phyloP scores from a whole-genome alignment of 805 yeast species.

The Wickerhamiella spandovensis region DNA sequence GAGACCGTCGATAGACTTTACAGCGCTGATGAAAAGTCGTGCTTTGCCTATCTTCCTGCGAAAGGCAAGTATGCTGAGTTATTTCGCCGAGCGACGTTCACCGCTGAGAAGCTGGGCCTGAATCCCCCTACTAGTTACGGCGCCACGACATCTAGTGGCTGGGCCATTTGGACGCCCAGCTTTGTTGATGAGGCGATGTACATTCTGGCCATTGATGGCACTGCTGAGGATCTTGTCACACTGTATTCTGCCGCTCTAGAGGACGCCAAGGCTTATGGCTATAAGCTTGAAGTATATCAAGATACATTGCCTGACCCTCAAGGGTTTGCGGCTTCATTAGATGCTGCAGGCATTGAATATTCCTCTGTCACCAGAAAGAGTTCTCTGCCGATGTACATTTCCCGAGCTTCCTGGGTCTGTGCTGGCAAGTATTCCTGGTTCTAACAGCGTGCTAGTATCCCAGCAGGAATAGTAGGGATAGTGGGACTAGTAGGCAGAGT shows the following conservation, averaged over 20 bases:
- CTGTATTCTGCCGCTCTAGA: slow-evolving; percentile 6
- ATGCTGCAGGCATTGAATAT: neutral
- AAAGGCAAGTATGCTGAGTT: neutral
- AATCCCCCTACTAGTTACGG: slow-evolving; percentile 6
- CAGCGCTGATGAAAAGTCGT: neutral
- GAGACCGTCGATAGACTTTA: neutral
- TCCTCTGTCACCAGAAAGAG: neutral
- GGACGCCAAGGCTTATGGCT: slow-evolving; percentile 7
- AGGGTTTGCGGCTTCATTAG: slow-evolving; percentile 6
- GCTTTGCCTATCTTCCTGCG: neutral
- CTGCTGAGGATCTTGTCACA: slow-evolving; percentile 8
- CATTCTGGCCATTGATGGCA: slow-evolving; percentile 9
- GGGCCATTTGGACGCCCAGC: slow-evolving; percentile 9
- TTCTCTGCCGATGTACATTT: slow-evolving; percentile 8
- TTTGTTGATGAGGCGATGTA: slow-evolving; percentile 7
- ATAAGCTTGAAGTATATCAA: slow-evolving; percentile 7
- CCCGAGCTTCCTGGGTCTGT: slow-evolving; percentile 2
- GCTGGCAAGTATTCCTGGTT: slow-evolving; percentile 13
- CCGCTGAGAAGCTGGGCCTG: slow-evolving; percentile 1
- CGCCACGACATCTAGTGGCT: slow-evolving; percentile 8
- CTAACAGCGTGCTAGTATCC: neutral
- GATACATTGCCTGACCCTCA: slow-evolving; percentile 4
- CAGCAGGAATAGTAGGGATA: too few relatives aligned
- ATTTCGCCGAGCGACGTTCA: neutral
- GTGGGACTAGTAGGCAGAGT: too few relatives aligned